These are phyloP conservation scores for Calonectria ilicicola DNA, from an alignment of 2,329 filamentous ascomycete genomes.

Conservation along the genomic window DNA sequence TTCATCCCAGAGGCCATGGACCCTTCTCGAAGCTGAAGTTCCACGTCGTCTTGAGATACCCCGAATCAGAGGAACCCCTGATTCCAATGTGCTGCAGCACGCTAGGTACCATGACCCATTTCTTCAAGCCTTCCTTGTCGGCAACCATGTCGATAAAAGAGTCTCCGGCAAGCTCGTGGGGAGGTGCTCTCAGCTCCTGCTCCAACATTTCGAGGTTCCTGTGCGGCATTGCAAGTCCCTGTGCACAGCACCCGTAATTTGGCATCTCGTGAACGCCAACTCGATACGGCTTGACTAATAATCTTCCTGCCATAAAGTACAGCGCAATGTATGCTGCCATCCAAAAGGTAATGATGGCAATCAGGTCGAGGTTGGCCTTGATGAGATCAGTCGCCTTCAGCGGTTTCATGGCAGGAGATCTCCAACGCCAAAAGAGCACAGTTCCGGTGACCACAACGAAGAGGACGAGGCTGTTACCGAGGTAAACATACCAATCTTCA, in stretches of 20 bases:
- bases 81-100: slow-evolving; percentile 49
- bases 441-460: slow-evolving; percentile 28
- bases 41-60: slow-evolving; percentile 44
- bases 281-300: slow-evolving; percentile 38
- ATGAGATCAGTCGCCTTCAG: slow-evolving; percentile 25
- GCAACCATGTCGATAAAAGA: slow-evolving; percentile 47
- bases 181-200: slow-evolving; percentile 26
- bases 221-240: slow-evolving; percentile 47
- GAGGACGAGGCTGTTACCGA: slow-evolving; percentile 30
- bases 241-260: slow-evolving; percentile 50
- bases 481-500: slow-evolving; percentile 46
- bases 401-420: slow-evolving; percentile 16
- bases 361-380: not conserved
- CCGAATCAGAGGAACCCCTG: slow-evolving; percentile 41
- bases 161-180: slow-evolving; percentile 43
- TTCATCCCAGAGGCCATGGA: slow-evolving; percentile 13
- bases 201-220: slow-evolving; percentile 39
- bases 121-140: slow-evolving; percentile 36
- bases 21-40: slow-evolving; percentile 47
- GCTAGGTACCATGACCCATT: slow-evolving; percentile 48
- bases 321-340: slow-evolving; percentile 36
- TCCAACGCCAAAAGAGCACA: slow-evolving; percentile 27
- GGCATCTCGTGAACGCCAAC: slow-evolving; percentile 48
- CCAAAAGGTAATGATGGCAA: slow-evolving; percentile 40
- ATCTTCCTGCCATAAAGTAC: slow-evolving; percentile 45